These are phyloP conservation scores for Candida pini DNA, from an alignment of 805 yeast genomes.

Conservation along the genomic window DNA sequence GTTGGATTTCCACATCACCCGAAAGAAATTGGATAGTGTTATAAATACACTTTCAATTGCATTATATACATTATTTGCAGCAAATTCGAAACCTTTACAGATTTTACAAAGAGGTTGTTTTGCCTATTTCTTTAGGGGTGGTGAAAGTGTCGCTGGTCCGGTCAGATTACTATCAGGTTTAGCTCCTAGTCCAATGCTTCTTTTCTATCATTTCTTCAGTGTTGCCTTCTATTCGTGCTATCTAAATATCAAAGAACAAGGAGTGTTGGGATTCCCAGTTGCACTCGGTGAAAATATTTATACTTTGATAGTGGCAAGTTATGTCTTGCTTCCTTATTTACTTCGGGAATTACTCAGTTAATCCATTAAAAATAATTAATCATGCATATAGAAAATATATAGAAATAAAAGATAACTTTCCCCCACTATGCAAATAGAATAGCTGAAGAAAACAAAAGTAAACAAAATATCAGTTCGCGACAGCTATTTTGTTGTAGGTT, in stretches of 20 bases:
- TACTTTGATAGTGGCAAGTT: constrained; percentile 66
- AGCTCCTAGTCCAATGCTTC: constrained; percentile 63
- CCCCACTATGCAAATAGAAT: no score
- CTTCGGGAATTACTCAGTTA: constrained; percentile 23
- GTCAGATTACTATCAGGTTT: constrained; percentile 80
- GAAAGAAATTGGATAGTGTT: constrained; percentile 78
- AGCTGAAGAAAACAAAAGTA: no score
- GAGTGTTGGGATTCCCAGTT: constrained; percentile 59
- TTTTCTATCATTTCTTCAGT: constrained; percentile 81
- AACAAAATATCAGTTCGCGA: no score
- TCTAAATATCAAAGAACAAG: constrained; percentile 60
- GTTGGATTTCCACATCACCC: constrained; percentile 63
- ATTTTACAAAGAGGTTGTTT: constrained; percentile 87
- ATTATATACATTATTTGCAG: constrained; percentile 84
- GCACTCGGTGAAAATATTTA: constrained; percentile 67
- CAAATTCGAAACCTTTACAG: constrained; percentile 58
- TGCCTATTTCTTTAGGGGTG: constrained; percentile 79
- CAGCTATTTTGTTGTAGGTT: no score
- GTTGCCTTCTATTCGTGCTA: constrained; percentile 84
- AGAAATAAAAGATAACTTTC: no score
- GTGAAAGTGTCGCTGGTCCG: constrained; percentile 72
- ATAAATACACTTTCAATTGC: constrained; percentile 90
- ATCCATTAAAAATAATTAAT: not conserved
- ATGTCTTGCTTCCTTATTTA: constrained; percentile 76
- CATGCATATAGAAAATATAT: no score